phyloP scores from a whole-genome alignment of 169 alveolate genomes.

The Perkinsus olseni region DNA sequence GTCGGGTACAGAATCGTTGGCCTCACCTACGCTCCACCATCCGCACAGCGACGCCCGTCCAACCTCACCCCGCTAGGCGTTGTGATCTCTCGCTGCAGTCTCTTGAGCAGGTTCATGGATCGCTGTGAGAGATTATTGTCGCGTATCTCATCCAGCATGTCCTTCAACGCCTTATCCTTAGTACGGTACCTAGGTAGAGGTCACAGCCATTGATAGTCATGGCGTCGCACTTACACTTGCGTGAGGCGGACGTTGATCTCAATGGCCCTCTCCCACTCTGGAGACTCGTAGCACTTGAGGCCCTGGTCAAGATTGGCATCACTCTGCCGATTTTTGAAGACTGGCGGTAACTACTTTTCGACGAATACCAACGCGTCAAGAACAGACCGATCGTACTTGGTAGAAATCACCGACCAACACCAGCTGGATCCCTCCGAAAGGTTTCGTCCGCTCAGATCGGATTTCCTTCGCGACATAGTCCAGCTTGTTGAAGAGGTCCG shows the following conservation, averaged over 20 bases:
- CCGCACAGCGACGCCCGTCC: neutral
- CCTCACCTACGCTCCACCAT: neutral
- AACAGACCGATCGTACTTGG: neutral
- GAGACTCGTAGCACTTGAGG: neutral
- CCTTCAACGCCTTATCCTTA: neutral
- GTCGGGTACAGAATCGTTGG: neutral
- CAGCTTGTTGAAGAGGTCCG: neutral
- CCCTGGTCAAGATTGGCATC: neutral
- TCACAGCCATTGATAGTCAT: neutral
- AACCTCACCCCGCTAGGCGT: neutral
- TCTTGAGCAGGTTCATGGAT: neutral
- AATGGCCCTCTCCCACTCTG: neutral
- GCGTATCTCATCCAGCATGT: neutral
- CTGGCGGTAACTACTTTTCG: neutral
- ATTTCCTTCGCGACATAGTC: neutral
- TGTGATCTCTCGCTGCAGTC: neutral
- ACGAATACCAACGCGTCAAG: neutral
- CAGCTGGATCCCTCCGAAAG: neutral
- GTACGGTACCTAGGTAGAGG: neutral
- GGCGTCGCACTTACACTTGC: neutral
- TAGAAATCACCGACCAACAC: neutral
- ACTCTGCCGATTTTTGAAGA: neutral
- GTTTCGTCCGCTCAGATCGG: neutral
- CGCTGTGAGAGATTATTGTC: neutral
- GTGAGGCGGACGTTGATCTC: neutral